Base-by-base conservation (phyloP, 1,284 basidiomycete genomes). In the Microbotryum silenes-acaulis region DNA sequence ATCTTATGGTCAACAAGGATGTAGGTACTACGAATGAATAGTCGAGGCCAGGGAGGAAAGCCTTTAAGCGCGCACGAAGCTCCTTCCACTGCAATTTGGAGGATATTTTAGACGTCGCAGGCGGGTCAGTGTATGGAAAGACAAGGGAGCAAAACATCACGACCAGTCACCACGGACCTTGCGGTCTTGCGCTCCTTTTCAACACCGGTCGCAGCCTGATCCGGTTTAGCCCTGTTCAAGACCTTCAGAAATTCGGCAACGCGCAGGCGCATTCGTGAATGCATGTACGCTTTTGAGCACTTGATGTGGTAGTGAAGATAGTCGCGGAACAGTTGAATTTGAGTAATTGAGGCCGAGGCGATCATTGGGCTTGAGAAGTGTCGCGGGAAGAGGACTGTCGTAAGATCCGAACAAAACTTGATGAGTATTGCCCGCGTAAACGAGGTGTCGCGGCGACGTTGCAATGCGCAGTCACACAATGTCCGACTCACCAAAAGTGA, bases 251-350 rank as follows among this genome's bases (percentile, higher is more conserved):
- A 98, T 77, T 97, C 92, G 18, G 88, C 85, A 16, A 97, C 96
- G 29, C 96, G 85, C 74, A 88, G 83, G 64, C 96, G 83, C 93
- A 99, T 96, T 56, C 96, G 82, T 27, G 91, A 94, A 77, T 98
- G 96, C 90, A 99, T 94, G 79, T 98, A 98, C 1, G 94, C 96
- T 77, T 98, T 98, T 58, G 88, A 93, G 77, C 94, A 97, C 75
- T 94, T 98, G 83, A 99, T 96, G 77, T 98, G 96, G 77, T 98
- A 98, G 78, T 99, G 96, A 46, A 99, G 81, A 75, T 97, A 97
- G 77, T 97, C 92, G 57, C 96, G 83, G 86, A 99, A 98, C 47
- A 97, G 81, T 76, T 97, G 91, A 73, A 98, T 90, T 72, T 91
- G 90, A 45, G 91, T 93, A 74, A 97, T 97, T 18, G 92, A 94